Evolutionary conservation across 345 rosid species (phyloP).

Genomic region (Brassica incana): DNA sequence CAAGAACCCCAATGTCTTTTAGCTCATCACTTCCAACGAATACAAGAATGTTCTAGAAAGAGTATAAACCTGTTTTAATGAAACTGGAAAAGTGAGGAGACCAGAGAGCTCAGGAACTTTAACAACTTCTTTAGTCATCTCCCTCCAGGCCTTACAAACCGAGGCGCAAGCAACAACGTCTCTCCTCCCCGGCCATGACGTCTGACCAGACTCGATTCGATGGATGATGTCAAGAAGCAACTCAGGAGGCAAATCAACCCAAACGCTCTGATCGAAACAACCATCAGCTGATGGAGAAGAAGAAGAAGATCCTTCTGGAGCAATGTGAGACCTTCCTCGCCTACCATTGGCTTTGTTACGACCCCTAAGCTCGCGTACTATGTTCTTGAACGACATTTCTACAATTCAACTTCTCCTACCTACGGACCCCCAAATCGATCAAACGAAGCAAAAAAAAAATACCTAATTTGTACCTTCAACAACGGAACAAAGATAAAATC

Average conservation of each 20-base stretch:
- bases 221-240: slow-evolving; percentile 68
- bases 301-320: slow-evolving; percentile 55
- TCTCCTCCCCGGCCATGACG: slow-evolving; percentile 75
- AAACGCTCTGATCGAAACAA: slow-evolving; percentile 44
- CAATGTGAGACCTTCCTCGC: slow-evolving; percentile 38
- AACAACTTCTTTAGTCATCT: slow-evolving; percentile 61
- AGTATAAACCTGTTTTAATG: slow-evolving; percentile 70
- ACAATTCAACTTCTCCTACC: background rate
- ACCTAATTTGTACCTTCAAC: slow-evolving; percentile 24
- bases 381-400: slow-evolving; percentile 57
- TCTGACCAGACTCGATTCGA: slow-evolving; percentile 57
- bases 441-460: background rate
- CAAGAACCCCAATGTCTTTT: background rate
- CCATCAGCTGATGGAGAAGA: background rate
- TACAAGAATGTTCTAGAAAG: background rate
- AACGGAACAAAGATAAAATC: slow-evolving; percentile 3
- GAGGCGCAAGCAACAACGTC: slow-evolving; percentile 87
- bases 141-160: slow-evolving; percentile 85
- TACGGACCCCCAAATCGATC: background rate
- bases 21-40: background rate
- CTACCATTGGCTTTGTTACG: background rate
- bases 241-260: slow-evolving; percentile 89
- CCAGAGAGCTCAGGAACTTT: slow-evolving; percentile 70
- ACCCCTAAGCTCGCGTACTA: slow-evolving; percentile 55
- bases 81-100: slow-evolving; percentile 72